Percentiles rank a stretch among this genome's conserved stretches.
Evolutionary conservation across 2,329 filamentous ascomycete genomes (phyloP).

Genomic region (Nemania abortiva): DNA sequence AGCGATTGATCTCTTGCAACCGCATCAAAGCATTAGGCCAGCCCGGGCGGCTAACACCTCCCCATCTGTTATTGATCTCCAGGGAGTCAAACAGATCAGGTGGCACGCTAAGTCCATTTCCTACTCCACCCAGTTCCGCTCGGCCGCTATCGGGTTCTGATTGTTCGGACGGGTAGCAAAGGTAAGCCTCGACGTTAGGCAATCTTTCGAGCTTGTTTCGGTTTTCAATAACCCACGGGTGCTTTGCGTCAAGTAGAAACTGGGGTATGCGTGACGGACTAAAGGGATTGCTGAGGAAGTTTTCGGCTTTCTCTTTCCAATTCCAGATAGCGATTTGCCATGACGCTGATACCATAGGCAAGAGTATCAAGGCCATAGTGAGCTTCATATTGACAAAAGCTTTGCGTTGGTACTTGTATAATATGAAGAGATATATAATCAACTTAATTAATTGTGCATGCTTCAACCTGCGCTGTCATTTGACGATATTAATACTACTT

Average conservation of each 20-base stretch:
- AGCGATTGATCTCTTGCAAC: constrained; percentile 12
- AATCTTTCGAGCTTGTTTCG: constrained; percentile 14
- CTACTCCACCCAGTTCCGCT: no score
- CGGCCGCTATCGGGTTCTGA: background rate
- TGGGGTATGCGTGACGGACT: constrained; percentile 25
- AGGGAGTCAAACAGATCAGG: constrained; percentile 28
- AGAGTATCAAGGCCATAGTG: background rate
- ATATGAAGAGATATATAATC: background rate
- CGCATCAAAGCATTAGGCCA: constrained; percentile 23
- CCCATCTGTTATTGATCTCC: constrained; percentile 15
- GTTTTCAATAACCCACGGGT: constrained; percentile 29
- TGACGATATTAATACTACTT: background rate
- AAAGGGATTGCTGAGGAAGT: constrained; percentile 16
- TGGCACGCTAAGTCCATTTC: constrained; percentile 14
- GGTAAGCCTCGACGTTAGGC: constrained; percentile 14
- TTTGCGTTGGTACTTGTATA: background rate
- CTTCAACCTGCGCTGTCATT: background rate
- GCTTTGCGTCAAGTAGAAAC: constrained; percentile 22
- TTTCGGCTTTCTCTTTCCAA: constrained; percentile 5
- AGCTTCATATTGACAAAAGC: background rate
- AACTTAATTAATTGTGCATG: background rate
- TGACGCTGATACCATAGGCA: background rate
- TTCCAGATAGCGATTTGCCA: background rate
- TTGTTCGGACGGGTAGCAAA: constrained; percentile 7
- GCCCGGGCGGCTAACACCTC: background rate